These are phyloP conservation scores for Lotmaria passim DNA, from an alignment of 208 protist species.

Conservation along the genomic window DNA sequence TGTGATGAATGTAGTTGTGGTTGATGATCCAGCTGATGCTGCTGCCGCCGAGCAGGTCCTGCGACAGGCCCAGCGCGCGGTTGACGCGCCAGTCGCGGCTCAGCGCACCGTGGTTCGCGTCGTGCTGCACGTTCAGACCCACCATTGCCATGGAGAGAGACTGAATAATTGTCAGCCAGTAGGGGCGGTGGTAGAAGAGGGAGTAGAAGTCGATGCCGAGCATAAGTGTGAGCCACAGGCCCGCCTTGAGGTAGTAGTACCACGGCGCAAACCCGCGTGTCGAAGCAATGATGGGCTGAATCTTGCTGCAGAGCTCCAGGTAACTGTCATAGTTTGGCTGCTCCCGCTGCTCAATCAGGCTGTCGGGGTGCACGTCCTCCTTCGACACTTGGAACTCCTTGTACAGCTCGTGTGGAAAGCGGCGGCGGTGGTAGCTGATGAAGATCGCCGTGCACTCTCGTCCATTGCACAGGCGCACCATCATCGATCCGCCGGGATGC, in stretches of 20 bases:
- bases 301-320: slow-evolving; percentile 61
- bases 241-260: slow-evolving; percentile 78
- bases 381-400: slow-evolving; percentile 58
- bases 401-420: slow-evolving; percentile 76
- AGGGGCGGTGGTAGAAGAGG: slow-evolving; percentile 56
- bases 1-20: slow-evolving; percentile 80
- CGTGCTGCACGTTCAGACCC: slow-evolving; percentile 86
- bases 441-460: slow-evolving; percentile 74
- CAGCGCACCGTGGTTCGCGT: slow-evolving; percentile 81
- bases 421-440: slow-evolving; percentile 76
- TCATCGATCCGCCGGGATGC: slow-evolving; percentile 74
- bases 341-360: slow-evolving; percentile 45
- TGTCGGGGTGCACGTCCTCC: slow-evolving; percentile 46
- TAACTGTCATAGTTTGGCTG: slow-evolving; percentile 68
- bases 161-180: slow-evolving; percentile 67
- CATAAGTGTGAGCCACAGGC: slow-evolving; percentile 55
- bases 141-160: slow-evolving; percentile 82
- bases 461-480: slow-evolving; percentile 79
- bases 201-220: slow-evolving; percentile 70
- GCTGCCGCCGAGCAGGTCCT: slow-evolving; percentile 78
- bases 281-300: slow-evolving; percentile 56
- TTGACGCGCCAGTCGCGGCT: slow-evolving; percentile 67
- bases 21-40: slow-evolving; percentile 81
- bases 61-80: slow-evolving; percentile 60
- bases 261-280: slow-evolving; percentile 80